Conservation (phyloP, 2,329 filamentous ascomycete species). For the Beauveria scarabaeidicola region DNA sequence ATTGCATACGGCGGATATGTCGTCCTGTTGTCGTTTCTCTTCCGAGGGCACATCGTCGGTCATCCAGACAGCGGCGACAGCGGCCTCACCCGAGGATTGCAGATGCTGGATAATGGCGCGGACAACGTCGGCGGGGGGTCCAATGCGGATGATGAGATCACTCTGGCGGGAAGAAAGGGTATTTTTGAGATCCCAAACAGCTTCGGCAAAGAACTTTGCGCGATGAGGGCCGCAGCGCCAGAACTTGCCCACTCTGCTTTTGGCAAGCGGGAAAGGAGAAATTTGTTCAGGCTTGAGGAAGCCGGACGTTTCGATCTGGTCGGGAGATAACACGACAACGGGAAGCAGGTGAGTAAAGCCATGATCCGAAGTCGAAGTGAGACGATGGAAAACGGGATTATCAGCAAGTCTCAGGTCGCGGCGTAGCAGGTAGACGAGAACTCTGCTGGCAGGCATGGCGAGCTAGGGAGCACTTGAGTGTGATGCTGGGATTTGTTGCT, state of each 20-base stretch:
- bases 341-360: conserved; percentile 63
- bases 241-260: conserved; percentile 55
- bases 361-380: conserved; percentile 39
- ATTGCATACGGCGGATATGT: conserved; percentile 44
- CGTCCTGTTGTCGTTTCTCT: conserved; percentile 56
- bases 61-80: conserved; percentile 60
- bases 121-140: conserved; percentile 51
- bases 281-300: conserved; percentile 48
- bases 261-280: conserved; percentile 61
- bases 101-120: conserved; percentile 46
- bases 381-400: conserved; percentile 61
- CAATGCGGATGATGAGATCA: conserved; percentile 56
- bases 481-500: not conserved
- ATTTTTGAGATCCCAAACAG: conserved; percentile 63
- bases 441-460: conserved; percentile 31
- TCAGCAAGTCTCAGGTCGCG: conserved; percentile 66
- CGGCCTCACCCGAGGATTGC: conserved; percentile 28
- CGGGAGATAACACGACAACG: conserved; percentile 58
- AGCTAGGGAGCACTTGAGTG: not conserved
- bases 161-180: conserved; percentile 51
- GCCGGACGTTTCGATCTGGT: conserved; percentile 67
- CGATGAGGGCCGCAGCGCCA: conserved; percentile 69
- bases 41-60: conserved; percentile 61
- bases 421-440: conserved; percentile 63
- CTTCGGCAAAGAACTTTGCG: conserved; percentile 63